phyloP scores from a whole-genome alignment of 495 filamentous ascomycete genomes.

The Neurospora sp. region DNA sequence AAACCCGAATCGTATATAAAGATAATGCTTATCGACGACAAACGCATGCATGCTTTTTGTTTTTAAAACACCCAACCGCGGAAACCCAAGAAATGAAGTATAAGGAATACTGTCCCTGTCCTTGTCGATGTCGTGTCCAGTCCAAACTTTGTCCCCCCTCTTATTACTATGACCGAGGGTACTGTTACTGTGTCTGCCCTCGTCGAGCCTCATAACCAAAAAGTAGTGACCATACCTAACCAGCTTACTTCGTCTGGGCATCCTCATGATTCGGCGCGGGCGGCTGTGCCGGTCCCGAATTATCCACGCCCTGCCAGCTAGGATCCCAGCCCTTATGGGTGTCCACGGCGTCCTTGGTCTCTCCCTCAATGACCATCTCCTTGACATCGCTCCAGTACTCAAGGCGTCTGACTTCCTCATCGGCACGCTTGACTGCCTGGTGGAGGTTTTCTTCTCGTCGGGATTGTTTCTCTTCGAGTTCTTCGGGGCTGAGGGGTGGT shows the following conservation, averaged over 20 bases:
- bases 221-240: background rate
- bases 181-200: background rate
- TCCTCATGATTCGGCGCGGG: slow-evolving; percentile 2
- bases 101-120: background rate
- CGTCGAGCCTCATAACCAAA: background rate
- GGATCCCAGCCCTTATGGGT: slow-evolving; percentile 34
- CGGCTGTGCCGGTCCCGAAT: slow-evolving; percentile 26
- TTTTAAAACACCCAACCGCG: background rate
- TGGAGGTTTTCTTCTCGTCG: slow-evolving; percentile 41
- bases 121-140: background rate
- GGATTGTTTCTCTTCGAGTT: slow-evolving; percentile 10
- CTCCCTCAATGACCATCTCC: slow-evolving; percentile 45
- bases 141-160: background rate
- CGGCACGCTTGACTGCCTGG: slow-evolving; percentile 50
- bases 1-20: background rate
- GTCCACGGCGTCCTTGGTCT: slow-evolving; percentile 37
- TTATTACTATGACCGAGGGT: background rate
- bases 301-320: slow-evolving; percentile 33
- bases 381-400: slow-evolving; percentile 73
- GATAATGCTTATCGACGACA: background rate
- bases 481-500: background rate
- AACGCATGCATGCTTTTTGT: background rate
- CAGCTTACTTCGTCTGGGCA: background rate
- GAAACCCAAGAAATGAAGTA: background rate
- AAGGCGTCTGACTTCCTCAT: slow-evolving; percentile 54